A percentile compares a stretch with the other conserved stretches of the same genome.
phyloP scores from a whole-genome alignment of 179 eudicot genomes.

The Nepenthes alata region DNA sequence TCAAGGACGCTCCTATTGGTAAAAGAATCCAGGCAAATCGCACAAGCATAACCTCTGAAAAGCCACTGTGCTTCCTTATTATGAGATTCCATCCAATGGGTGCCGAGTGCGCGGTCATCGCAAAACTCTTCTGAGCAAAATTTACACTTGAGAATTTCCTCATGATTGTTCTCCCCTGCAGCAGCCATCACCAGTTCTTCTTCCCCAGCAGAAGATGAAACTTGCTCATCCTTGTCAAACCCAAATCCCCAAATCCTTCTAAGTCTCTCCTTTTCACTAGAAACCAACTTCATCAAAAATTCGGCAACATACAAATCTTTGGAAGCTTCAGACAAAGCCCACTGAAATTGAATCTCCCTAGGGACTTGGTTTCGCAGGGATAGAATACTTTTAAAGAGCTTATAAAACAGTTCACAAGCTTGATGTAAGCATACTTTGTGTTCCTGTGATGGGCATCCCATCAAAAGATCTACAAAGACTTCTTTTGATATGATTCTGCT shows the following conservation, averaged over 20 bases:
- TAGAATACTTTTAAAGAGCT: constrained; percentile 65
- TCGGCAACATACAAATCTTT: constrained; percentile 55
- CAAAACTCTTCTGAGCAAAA: constrained; percentile 48
- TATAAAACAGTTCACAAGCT: constrained; percentile 87
- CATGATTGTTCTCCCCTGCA: constrained; percentile 24
- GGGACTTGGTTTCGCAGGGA: constrained; percentile 82
- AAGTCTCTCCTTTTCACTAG: constrained; percentile 63
- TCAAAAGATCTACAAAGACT: constrained; percentile 67
- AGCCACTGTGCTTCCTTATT: constrained; percentile 95
- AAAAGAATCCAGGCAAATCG: constrained; percentile 90
- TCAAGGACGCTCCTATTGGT: constrained; percentile 80
- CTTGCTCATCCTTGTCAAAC: constrained; percentile 22
- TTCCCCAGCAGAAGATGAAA: constrained; percentile 21
- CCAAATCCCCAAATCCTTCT: constrained; percentile 64
- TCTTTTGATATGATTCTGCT: constrained; percentile 91
- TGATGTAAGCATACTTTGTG: constrained; percentile 67
- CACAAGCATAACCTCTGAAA: constrained; percentile 91
- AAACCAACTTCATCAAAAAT: constrained; percentile 57
- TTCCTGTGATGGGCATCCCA: constrained; percentile 48
- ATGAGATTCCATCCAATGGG: constrained; percentile 77
- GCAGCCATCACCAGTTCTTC: constrained; percentile 19
- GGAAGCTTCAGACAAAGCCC: constrained; percentile 87
- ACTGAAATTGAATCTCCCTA: constrained; percentile 77
- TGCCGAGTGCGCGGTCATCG: constrained; percentile 62
- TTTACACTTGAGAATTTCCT: constrained; percentile 52